Evolutionary conservation across 139 green algal genomes (phyloP).

Genomic region (Pedinophyceae sp.): DNA sequence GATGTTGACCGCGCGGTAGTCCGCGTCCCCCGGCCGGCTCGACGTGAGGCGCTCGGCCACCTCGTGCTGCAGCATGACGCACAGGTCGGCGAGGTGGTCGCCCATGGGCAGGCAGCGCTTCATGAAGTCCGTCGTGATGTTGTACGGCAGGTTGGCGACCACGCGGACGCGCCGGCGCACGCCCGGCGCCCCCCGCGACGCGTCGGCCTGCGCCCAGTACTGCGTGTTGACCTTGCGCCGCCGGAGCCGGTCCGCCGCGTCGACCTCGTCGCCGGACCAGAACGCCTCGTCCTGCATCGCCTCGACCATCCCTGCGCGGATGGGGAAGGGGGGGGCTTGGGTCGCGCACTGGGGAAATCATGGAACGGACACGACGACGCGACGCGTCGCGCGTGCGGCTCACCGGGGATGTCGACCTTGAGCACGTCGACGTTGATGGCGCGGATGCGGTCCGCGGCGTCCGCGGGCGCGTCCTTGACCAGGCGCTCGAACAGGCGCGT

Average conservation of each 20-base stretch:
- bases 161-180: conserved; percentile 34
- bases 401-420: neutral
- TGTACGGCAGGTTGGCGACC: conserved; percentile 91
- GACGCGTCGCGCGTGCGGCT: neutral
- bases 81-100: conserved; percentile 39
- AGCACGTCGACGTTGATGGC: conserved; percentile 2
- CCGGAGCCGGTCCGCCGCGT: neutral
- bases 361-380: too few relatives aligned
- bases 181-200: neutral
- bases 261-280: too few relatives aligned
- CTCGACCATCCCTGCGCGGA: too few relatives aligned
- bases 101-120: conserved; percentile 54
- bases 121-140: conserved; percentile 90
- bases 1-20: conserved; percentile 74
- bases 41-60: neutral
- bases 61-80: conserved; percentile 56
- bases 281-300: too few relatives aligned
- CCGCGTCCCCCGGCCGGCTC: conserved; percentile 14
- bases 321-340: too few relatives aligned
- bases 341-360: too few relatives aligned
- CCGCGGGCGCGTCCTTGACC: conserved; percentile 1
- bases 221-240: neutral
- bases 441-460: neutral
- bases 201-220: neutral
- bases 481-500: conserved; percentile 35